Percentiles rank a stretch among this genome's conserved stretches.
Conservation (phyloP, 306 rosid genomes). For the Cicer yamashitae region DNA sequence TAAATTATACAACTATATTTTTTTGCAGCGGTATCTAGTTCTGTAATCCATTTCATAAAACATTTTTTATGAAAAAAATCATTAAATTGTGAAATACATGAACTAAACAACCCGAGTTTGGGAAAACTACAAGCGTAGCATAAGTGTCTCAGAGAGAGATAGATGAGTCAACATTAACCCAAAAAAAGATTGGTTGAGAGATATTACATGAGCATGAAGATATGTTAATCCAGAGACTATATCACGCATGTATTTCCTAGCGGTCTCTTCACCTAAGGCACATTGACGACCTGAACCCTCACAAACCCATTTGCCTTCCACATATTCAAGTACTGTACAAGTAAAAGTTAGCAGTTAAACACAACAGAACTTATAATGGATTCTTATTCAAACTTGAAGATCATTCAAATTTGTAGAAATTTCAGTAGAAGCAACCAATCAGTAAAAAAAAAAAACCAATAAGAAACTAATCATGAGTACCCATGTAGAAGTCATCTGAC, state of each 20-base stretch:
- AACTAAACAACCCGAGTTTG: constrained; percentile 14
- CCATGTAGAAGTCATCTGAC: constrained; percentile 90
- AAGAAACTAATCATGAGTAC: constrained; percentile 53
- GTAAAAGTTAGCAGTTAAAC: constrained; percentile 41
- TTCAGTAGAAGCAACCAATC: constrained; percentile 21
- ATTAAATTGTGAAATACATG: constrained; percentile 4
- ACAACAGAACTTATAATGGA: not conserved
- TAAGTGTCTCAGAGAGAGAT: not conserved
- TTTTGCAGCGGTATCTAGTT: not conserved
- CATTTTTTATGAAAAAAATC: not conserved
- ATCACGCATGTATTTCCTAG: constrained; percentile 86
- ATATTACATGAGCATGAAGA: constrained; percentile 93
- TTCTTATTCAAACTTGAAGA: constrained; percentile 32
- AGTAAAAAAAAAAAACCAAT: constrained; percentile 34
- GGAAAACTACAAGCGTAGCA: not conserved
- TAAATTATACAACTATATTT: not conserved
- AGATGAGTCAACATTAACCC: constrained; percentile 33
- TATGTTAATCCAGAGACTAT: constrained; percentile 90
- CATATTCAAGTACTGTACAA: constrained; percentile 91
- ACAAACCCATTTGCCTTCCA: constrained; percentile 97
- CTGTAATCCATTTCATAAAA: constrained; percentile 27
- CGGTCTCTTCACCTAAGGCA: constrained; percentile 76
- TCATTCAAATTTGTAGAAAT: constrained; percentile 11
- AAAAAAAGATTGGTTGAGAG: constrained; percentile 45
- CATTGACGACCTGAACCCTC: constrained; percentile 85